Evolutionary conservation across 192 early-diverging fungal genomes (phyloP), one percentile per base, ranked within the genome.

Genomic region (Coemansia biformis): DNA sequence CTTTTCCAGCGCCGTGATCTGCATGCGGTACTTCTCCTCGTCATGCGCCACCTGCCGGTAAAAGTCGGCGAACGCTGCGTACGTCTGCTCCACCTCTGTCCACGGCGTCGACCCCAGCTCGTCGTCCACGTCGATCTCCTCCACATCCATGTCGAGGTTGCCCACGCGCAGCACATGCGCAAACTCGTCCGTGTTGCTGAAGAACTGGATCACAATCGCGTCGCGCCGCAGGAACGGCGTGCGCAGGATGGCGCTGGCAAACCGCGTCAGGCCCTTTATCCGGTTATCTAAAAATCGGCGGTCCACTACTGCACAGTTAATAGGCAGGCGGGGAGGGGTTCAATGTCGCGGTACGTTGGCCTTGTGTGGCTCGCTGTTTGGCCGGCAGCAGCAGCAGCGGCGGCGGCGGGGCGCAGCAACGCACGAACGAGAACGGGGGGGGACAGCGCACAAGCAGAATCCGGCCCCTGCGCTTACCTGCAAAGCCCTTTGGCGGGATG

Each of bases 401-500:
- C 24, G 24, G 24, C 3, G 24, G 24, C 6, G 24, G 24, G 24
- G 24, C 24, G 3, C 24, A 6, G 24, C 24, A 6, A 15, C 6
- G 30, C 38, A 33, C 19, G 21, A 33, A 11, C 17, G 17, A 39
- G 17, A 21, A 10, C 17, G 17, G 15, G 17, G 38, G 18, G 38
- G 22, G 17, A 18, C 22, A 11, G 38, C 16, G 23, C 19, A 24
- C 21, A 38, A 48, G 19, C 11, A 37, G 36, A 8, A 30, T 49
- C 36, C 4, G 5, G 5, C 5, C 13, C 16, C 32, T 36, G 12
- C 54, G 36, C 68, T 67, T 84, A 83, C 89, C 84, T 71, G 82
- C 80, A 42, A 92, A 73, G 38, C 88, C 84, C 57, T 96, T 96
- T 2, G 93, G 93, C 38, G 93, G 93, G 9, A 92, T 74, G 57